Evolutionary conservation across 306 rosid species (phyloP).

Genomic region (Cicer cuneatum): DNA sequence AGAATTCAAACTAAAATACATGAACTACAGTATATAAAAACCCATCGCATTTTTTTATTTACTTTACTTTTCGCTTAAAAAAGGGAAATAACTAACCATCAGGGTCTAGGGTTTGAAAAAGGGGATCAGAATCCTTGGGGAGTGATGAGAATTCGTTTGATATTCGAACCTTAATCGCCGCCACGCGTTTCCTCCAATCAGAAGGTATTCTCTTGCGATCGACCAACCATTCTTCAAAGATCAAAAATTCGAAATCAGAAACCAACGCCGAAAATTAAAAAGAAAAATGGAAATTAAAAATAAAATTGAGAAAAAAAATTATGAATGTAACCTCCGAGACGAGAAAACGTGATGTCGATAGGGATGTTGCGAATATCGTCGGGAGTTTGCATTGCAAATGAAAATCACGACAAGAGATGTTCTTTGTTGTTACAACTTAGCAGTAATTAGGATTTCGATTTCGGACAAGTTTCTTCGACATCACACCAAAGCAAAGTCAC

Average conservation of each 20-base stretch:
- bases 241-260: conserved; percentile 33
- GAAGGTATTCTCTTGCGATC: conserved; percentile 89
- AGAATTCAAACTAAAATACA: conserved; percentile 4
- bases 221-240: conserved; percentile 80
- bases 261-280: background rate
- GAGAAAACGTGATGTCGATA: conserved; percentile 89
- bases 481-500: background rate
- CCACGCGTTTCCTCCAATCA: conserved; percentile 90
- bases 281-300: background rate
- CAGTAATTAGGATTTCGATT: background rate
- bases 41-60: background rate
- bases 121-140: conserved; percentile 79
- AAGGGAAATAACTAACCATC: conserved; percentile 55
- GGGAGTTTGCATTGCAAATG: conserved; percentile 58
- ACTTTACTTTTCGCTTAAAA: background rate
- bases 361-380: conserved; percentile 83
- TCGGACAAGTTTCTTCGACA: background rate
- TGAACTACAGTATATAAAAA: background rate
- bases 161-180: conserved; percentile 68
- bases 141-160: conserved; percentile 76
- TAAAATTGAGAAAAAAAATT: background rate
- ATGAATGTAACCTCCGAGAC: conserved; percentile 77
- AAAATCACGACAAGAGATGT: background rate
- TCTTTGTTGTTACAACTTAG: background rate
- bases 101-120: conserved; percentile 71